Conservation (phyloP, 2,329 filamentous ascomycete genomes). For the Beauveria varroae region DNA sequence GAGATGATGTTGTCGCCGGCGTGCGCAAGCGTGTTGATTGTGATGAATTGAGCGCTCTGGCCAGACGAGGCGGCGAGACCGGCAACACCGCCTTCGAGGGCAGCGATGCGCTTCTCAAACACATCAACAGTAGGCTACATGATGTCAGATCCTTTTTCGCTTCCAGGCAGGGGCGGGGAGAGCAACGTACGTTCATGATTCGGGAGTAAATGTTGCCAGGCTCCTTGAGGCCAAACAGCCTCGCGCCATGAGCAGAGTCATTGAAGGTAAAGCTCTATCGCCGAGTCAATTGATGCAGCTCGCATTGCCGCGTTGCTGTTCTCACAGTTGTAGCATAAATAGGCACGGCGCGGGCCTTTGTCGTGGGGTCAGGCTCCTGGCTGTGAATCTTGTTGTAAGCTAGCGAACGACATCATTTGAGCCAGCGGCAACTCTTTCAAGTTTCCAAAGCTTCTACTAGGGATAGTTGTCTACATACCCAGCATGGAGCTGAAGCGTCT, state of each 20-base stretch:
- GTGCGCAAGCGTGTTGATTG: constrained; percentile 75
- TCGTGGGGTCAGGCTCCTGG: constrained; percentile 70
- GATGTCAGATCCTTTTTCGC: not conserved
- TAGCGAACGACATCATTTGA: constrained; percentile 6
- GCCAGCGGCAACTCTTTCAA: not conserved
- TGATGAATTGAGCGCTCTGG: constrained; percentile 87
- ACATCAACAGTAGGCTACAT: constrained; percentile 84
- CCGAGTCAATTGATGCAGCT: constrained; percentile 12
- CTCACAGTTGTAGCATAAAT: constrained; percentile 86
- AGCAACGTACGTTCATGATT: constrained; percentile 71
- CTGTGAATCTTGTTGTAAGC: constrained; percentile 35
- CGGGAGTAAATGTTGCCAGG: constrained; percentile 97
- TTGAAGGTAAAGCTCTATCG: constrained; percentile 80
- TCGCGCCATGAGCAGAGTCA: constrained; percentile 90
- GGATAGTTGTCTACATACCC: constrained; percentile 45
- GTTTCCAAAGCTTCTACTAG: not conserved
- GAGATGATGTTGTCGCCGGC: constrained; percentile 89
- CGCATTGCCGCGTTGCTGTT: constrained; percentile 21
- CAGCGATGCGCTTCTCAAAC: constrained; percentile 94
- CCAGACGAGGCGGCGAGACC: constrained; percentile 81
- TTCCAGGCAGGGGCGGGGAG: not conserved
- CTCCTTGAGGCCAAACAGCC: constrained; percentile 94
- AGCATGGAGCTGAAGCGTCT: constrained; percentile 80
- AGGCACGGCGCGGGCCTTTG: constrained; percentile 83
- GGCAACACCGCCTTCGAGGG: constrained; percentile 84